phyloP scores from a whole-genome alignment of 768 basidiomycete species.

The Lactarius tabidus region DNA sequence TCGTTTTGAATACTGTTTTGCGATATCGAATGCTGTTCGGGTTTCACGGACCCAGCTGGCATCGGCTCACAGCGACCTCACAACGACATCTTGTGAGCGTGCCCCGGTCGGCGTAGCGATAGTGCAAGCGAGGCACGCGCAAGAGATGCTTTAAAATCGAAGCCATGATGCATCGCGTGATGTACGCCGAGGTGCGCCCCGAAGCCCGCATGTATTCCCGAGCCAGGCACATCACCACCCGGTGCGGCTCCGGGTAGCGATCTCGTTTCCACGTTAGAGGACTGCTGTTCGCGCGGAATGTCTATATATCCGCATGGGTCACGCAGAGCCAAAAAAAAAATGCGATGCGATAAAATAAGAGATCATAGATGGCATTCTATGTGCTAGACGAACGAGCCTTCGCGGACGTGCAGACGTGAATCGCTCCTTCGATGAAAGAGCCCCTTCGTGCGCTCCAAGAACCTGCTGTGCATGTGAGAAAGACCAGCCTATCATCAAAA shows the following conservation, averaged over 20 bases:
- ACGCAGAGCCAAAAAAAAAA: neutral
- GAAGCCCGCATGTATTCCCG: neutral
- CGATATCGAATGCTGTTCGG: no score
- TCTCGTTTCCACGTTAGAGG: neutral
- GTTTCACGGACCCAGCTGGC: no score
- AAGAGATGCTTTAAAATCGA: neutral
- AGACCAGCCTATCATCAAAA: neutral
- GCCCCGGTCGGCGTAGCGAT: neutral
- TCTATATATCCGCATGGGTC: constrained; percentile 22
- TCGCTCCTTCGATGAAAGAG: constrained; percentile 48
- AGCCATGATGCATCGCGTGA: neutral
- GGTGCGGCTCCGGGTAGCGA: neutral
- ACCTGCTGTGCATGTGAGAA: constrained; percentile 36
- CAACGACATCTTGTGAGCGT: neutral
- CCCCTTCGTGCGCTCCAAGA: constrained; percentile 51
- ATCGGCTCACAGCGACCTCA: neutral
- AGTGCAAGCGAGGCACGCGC: neutral
- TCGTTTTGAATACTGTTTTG: no score
- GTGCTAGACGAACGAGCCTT: neutral
- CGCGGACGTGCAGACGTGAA: neutral
- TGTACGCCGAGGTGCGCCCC: neutral
- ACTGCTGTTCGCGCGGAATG: neutral
- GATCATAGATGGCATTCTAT: neutral
- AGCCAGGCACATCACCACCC: neutral
- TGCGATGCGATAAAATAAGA: neutral